phyloP scores from a whole-genome alignment of 2,329 filamentous ascomycete genomes.

The Cercospora nicotianae region DNA sequence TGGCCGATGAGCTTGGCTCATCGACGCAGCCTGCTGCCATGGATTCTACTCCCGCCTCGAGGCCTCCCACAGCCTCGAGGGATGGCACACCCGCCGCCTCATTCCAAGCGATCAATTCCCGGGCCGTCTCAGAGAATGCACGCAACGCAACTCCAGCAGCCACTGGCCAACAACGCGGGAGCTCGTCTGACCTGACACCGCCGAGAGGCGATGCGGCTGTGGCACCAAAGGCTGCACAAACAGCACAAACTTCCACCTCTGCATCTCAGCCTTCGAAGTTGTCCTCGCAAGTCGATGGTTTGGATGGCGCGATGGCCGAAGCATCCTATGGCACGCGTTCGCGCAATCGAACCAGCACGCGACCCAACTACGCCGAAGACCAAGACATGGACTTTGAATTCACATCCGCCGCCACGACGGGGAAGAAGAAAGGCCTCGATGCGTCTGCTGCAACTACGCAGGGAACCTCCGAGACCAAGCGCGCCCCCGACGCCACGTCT shows the following conservation, averaged over 20 bases:
- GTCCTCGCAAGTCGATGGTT: conserved; percentile 24
- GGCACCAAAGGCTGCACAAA: conserved; percentile 30
- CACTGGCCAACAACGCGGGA: conserved; percentile 20
- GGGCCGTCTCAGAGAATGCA: conserved; percentile 24
- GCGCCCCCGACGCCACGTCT: conserved; percentile 14
- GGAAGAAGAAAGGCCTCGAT: conserved; percentile 41
- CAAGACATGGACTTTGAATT: conserved; percentile 86
- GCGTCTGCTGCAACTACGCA: conserved; percentile 19
- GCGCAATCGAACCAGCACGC: conserved; percentile 76
- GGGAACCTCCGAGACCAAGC: conserved; percentile 19
- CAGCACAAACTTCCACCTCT: conserved; percentile 30
- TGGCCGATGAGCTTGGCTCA: conserved; percentile 28
- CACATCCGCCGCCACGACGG: conserved; percentile 41
- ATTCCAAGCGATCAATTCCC: conserved; percentile 34
- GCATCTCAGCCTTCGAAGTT: conserved; percentile 24
- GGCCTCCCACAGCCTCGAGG: conserved; percentile 20
- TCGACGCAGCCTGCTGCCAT: conserved; percentile 12
- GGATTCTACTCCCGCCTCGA: conserved; percentile 10
- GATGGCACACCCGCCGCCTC: conserved; percentile 23
- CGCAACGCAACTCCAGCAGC: conserved; percentile 21
- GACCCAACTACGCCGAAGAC: conserved; percentile 95
- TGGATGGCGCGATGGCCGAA: conserved; percentile 34
- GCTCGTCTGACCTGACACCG: conserved; percentile 28
- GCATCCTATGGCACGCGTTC: conserved; percentile 86
- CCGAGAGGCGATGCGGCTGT: conserved; percentile 26